phyloP scores from a whole-genome alignment of 2,329 filamentous ascomycete genomes.

The Alternaria ethzedia region DNA sequence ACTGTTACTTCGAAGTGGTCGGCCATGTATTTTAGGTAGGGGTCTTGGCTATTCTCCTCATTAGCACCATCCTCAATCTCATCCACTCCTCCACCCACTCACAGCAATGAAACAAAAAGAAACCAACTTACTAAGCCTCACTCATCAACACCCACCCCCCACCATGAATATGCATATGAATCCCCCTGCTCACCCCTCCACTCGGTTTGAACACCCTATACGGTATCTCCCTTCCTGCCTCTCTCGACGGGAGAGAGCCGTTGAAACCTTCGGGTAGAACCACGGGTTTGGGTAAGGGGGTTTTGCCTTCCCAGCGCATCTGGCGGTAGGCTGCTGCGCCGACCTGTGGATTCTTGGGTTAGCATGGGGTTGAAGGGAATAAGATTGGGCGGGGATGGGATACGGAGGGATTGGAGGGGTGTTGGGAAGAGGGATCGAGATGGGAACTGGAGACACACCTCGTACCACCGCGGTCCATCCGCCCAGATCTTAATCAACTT shows the following conservation, averaged over 20 bases:
- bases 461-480: constrained; percentile 58
- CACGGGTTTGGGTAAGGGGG: constrained; percentile 56
- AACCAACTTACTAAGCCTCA: constrained; percentile 29
- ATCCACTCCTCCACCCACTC: too few species aligned
- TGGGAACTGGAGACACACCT: constrained; percentile 43
- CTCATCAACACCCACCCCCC: constrained; percentile 56
- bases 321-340: constrained; percentile 62
- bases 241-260: constrained; percentile 59
- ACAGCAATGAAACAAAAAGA: too few species aligned
- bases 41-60: constrained; percentile 50
- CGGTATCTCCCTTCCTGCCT: constrained; percentile 58
- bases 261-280: constrained; percentile 57
- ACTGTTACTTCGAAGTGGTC: constrained; percentile 57
- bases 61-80: background rate
- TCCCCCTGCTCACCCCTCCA: constrained; percentile 52
- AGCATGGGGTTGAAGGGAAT: background rate
- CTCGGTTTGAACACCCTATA: constrained; percentile 60
- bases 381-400: background rate
- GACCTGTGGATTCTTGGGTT: constrained; percentile 36
- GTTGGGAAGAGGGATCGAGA: background rate
- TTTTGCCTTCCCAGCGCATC: constrained; percentile 62
- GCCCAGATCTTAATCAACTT: constrained; percentile 52
- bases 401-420: background rate
- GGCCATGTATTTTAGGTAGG: constrained; percentile 58
- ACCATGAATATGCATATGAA: constrained; percentile 65